These are phyloP conservation scores for Talaromyces borbonicus DNA, from an alignment of 495 filamentous ascomycete genomes.

Conservation along the genomic window DNA sequence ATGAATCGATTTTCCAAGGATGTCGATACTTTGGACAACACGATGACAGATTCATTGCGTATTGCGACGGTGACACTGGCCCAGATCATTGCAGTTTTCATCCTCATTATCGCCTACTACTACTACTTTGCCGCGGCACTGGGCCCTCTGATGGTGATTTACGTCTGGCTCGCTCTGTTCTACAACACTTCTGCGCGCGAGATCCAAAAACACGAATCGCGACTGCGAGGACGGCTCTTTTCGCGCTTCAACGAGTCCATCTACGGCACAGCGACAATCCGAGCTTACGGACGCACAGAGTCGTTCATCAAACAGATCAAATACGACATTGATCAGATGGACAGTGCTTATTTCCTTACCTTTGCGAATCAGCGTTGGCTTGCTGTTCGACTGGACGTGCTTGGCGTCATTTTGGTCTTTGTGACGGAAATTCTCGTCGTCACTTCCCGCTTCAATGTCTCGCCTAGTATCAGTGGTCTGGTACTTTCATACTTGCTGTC, in stretches of 20 bases:
- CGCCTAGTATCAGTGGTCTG: constrained; percentile 31
- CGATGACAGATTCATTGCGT: constrained; percentile 22
- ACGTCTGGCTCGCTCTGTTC: constrained; percentile 43
- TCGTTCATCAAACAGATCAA: constrained; percentile 52
- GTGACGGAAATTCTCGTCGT: constrained; percentile 24
- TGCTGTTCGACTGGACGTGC: constrained; percentile 46
- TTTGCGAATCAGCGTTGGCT: constrained; percentile 60
- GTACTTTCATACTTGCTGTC: constrained; percentile 24
- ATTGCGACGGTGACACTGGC: constrained; percentile 11
- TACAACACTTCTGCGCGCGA: constrained; percentile 57
- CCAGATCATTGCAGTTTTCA: constrained; percentile 10
- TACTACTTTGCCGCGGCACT: constrained; percentile 11
- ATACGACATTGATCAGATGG: constrained; percentile 44
- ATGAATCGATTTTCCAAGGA: constrained; percentile 43
- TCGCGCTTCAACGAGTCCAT: constrained; percentile 55
- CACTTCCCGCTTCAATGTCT: constrained; percentile 11
- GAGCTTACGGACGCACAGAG: constrained; percentile 48
- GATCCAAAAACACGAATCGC: constrained; percentile 54
- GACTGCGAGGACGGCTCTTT: constrained; percentile 54
- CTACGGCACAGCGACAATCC: constrained; percentile 54
- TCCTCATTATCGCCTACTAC: constrained; percentile 10
- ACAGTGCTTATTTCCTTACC: constrained; percentile 44
- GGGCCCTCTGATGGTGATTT: constrained; percentile 11
- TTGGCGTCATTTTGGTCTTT: constrained; percentile 36
- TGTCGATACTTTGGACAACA: constrained; percentile 30